Evolutionary conservation across 2,329 filamentous ascomycete genomes (phyloP).

Genomic region (Alternaria tenuissima): DNA sequence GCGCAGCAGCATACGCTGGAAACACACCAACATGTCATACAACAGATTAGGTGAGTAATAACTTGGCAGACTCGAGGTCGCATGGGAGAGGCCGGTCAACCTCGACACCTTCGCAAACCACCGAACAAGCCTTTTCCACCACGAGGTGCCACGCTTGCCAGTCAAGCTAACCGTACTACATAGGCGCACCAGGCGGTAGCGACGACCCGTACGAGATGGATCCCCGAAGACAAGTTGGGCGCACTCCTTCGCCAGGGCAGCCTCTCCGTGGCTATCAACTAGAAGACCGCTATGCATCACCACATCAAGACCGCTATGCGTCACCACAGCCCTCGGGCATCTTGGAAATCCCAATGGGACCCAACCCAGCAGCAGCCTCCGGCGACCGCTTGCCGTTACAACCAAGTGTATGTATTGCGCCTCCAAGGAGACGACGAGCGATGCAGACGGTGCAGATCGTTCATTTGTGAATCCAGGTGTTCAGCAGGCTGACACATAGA

Average conservation of each 20-base stretch:
- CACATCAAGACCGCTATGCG: constrained; percentile 73
- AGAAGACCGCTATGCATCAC: constrained; percentile 73
- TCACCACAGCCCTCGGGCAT: constrained; percentile 53
- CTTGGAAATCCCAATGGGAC: constrained; percentile 74
- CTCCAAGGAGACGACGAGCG: background rate
- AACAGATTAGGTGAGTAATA: constrained; percentile 48
- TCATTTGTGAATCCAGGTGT: background rate
- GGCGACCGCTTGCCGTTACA: constrained; percentile 83
- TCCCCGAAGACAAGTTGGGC: constrained; percentile 57
- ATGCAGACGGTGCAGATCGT: background rate
- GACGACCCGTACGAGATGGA: constrained; percentile 57
- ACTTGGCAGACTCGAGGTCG: background rate
- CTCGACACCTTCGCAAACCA: background rate
- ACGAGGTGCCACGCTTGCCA: background rate
- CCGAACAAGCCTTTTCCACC: constrained; percentile 3
- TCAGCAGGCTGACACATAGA: constrained; percentile 9
- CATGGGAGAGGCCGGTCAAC: background rate
- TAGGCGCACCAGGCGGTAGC: constrained; percentile 29
- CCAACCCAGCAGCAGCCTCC: constrained; percentile 64
- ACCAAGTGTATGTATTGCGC: constrained; percentile 72
- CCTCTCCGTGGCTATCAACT: constrained; percentile 81
- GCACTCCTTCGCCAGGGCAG: constrained; percentile 78
- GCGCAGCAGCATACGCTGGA: constrained; percentile 31
- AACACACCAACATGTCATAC: constrained; percentile 43
- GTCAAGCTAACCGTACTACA: constrained; percentile 18